These are phyloP conservation scores for Euptelea pleiosperma DNA, from an alignment of 164 flowering plant genomes.

Conservation along the genomic window DNA sequence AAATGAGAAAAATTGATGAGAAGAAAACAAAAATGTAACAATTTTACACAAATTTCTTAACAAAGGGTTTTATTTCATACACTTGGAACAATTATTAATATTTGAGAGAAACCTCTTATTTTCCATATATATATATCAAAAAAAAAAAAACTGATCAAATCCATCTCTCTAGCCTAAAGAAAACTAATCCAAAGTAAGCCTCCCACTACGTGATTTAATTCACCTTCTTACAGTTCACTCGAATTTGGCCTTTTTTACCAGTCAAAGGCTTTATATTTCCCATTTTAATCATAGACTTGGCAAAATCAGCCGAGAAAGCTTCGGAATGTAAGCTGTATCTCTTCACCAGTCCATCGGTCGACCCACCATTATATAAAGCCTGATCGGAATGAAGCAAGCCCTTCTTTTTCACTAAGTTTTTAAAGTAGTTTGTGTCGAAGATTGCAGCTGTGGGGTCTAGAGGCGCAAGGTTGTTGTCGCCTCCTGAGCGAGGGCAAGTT, in stretches of 20 bases:
- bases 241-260: constrained; percentile 14
- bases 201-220: too few relatives aligned
- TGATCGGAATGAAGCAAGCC: constrained; percentile 25
- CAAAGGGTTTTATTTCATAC: too few relatives aligned
- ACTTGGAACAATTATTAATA: too few relatives aligned
- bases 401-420: constrained; percentile 7
- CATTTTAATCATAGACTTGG: constrained; percentile 23
- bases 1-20: too few relatives aligned
- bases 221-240: constrained; percentile 17
- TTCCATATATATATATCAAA: too few relatives aligned
- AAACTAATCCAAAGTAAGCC: too few relatives aligned
- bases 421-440: constrained; percentile 15
- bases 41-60: too few relatives aligned
- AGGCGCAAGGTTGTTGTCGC: constrained; percentile 12
- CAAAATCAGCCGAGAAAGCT: constrained; percentile 13
- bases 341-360: constrained; percentile 13
- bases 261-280: constrained; percentile 18
- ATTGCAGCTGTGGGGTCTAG: constrained; percentile 12
- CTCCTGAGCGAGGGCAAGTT: constrained; percentile 15
- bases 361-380: constrained; percentile 17
- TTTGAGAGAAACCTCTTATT: too few relatives aligned
- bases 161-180: too few relatives aligned
- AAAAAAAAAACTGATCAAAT: too few relatives aligned
- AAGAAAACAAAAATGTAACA: too few relatives aligned
- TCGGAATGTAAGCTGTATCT: neutral